Base-by-base conservation (phyloP, 768 basidiomycete genomes). In the Lactifluus piperatus region DNA sequence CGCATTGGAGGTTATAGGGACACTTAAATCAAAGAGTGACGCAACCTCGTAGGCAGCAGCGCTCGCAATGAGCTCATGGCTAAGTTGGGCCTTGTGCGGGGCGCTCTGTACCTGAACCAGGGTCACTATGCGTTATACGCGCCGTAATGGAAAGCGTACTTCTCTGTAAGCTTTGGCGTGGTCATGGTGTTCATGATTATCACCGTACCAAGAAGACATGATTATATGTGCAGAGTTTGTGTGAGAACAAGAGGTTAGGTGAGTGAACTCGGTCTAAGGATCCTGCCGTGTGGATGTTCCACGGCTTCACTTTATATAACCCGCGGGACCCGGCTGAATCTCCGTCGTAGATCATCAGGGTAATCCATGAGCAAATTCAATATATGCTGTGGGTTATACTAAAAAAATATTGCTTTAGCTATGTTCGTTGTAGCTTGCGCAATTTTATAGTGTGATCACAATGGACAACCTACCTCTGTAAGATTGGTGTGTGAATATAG, bases 1-100 rank as follows among this genome's bases (percentile, higher is more conserved):
- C 83, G 58, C 30, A 43, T 14, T 45, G n/a, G 24, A 16, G 29
- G 24, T 30, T 54, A 32, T 11, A 37, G 18, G 41, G 41, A 43
- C 52, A 22, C 3, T 2, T 26, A 22, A 14, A 18, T 29, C n/a
- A 0, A 26, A 34, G 4, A n/a, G 27, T 34, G 43, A 4, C 34
- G 16, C 22, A 47, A 61, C 85, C 83, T 82, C 83, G 70, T 77
- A 88, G 29, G 82, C 70, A 6, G 85, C 85, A 46, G 86, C 86
- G 43, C 72, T 84, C 48, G 83, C 82, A 62, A 88, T 76, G 44
- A 87, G 68, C 71, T 88, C 81, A 68, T 88, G 86, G 9, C 82
- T 79, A 54, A 85, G 70, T 56, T 71, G 54, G 2, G 84, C 80
- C 72, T 84, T 72, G 74, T 85, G 84, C 52, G 43, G 22, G 11